These are phyloP conservation scores for Chaetoscypha palmicola DNA, from an alignment of 2,329 filamentous ascomycete genomes.

Conservation along the genomic window DNA sequence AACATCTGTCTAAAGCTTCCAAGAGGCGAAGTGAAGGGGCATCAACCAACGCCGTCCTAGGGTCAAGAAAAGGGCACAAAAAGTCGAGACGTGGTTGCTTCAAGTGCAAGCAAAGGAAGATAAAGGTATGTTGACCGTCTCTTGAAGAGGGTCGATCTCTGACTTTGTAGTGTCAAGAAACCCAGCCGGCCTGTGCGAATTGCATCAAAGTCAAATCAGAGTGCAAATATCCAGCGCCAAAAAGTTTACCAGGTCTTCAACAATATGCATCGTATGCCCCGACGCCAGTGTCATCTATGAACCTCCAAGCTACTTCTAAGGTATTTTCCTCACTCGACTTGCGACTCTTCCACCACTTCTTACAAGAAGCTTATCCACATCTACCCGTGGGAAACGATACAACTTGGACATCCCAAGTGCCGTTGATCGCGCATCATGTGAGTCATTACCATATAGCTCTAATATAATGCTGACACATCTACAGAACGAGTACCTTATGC, in stretches of 20 bases:
- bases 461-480: slow-evolving; percentile 1
- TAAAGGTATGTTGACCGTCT: too few species aligned
- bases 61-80: slow-evolving; percentile 50
- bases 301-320: slow-evolving; percentile 41
- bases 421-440: slow-evolving; percentile 60
- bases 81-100: slow-evolving; percentile 60
- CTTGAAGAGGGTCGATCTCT: too few species aligned
- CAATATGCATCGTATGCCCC: slow-evolving; percentile 8
- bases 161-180: slow-evolving; percentile 64
- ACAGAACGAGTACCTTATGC: slow-evolving; percentile 61
- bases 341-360: slow-evolving; percentile 63
- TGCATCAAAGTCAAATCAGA: slow-evolving; percentile 55
- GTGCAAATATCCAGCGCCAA: slow-evolving; percentile 55
- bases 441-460: slow-evolving; percentile 19
- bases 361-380: slow-evolving; percentile 54
- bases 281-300: slow-evolving; percentile 7
- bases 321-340: slow-evolving; percentile 57
- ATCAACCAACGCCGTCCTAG: too few species aligned
- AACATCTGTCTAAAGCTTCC: background rate
- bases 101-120: slow-evolving; percentile 59
- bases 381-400: slow-evolving; percentile 58
- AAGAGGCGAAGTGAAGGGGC: too few species aligned
- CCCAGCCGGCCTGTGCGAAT: slow-evolving; percentile 54
- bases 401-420: slow-evolving; percentile 61
- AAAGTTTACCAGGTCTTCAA: slow-evolving; percentile 42